phyloP scores from a whole-genome alignment of 257 asterid species.

The Orobanche coerulescens region DNA sequence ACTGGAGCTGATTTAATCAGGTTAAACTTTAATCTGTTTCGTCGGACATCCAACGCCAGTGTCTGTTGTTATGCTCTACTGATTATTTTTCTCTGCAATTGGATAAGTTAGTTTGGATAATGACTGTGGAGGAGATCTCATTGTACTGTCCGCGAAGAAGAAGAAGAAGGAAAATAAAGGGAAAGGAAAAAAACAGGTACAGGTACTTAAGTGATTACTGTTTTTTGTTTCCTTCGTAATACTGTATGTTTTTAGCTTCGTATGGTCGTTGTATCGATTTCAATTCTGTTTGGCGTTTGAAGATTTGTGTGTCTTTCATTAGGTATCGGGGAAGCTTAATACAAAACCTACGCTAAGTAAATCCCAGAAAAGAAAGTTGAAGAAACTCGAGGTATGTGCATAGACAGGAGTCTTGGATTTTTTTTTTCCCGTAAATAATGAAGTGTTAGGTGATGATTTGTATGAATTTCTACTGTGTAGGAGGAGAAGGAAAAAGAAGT shows the following conservation, averaged over 20 bases:
- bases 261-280: neutral
- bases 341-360: conserved; percentile 43
- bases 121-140: conserved; percentile 38
- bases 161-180: conserved; percentile 37
- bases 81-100: neutral
- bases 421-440: neutral
- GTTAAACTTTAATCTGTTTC: conserved; percentile 5
- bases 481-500: conserved; percentile 77
- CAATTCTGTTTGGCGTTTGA: neutral
- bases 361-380: conserved; percentile 72
- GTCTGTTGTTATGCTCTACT: neutral
- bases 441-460: conserved; percentile 13
- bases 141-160: conserved; percentile 43
- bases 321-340: conserved; percentile 33
- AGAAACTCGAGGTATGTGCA: conserved; percentile 63
- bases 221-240: neutral
- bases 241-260: neutral
- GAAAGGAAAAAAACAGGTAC: conserved; percentile 43
- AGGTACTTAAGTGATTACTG: neutral
- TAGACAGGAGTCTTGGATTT: neutral
- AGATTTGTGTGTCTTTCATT: neutral
- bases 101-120: conserved; percentile 24
- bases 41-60: neutral
- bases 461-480: conserved; percentile 29
- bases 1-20: conserved; percentile 10